phyloP scores from a whole-genome alignment of 768 basidiomycete genomes.

The Auriscalpium vulgare region DNA sequence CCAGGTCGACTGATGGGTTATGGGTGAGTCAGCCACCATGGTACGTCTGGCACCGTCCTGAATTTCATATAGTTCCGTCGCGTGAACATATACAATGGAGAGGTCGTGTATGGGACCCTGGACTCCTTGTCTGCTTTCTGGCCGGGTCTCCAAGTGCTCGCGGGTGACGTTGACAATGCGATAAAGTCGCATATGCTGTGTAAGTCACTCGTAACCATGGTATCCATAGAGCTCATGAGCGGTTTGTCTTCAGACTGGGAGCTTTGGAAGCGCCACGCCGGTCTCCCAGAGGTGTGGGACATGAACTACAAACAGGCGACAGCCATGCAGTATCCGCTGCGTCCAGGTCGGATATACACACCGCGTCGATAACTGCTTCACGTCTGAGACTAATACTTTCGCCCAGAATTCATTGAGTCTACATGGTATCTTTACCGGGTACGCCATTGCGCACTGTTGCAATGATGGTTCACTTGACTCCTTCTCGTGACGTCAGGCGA shows the following conservation, averaged over 20 bases:
- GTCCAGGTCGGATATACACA: slow-evolving; percentile 41
- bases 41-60: too few relatives aligned
- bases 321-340: slow-evolving; percentile 70
- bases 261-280: slow-evolving; percentile 81
- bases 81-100: slow-evolving; percentile 61
- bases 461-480: neutral
- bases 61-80: slow-evolving; percentile 58
- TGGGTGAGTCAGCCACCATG: slow-evolving; percentile 47
- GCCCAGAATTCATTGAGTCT: slow-evolving; percentile 83
- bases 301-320: slow-evolving; percentile 65
- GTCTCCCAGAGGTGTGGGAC: slow-evolving; percentile 90
- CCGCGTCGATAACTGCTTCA: neutral
- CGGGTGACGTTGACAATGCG: slow-evolving; percentile 81
- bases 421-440: slow-evolving; percentile 94
- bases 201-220: slow-evolving; percentile 26
- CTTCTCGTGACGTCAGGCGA: slow-evolving; percentile 51
- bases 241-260: slow-evolving; percentile 65
- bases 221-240: neutral
- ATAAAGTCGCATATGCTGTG: slow-evolving; percentile 89
- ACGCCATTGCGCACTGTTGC: slow-evolving; percentile 16
- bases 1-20: slow-evolving; percentile 77
- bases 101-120: slow-evolving; percentile 67
- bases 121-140: slow-evolving; percentile 96
- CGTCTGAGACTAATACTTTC: neutral
- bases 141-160: slow-evolving; percentile 89